Evolutionary conservation across 2,329 filamentous ascomycete genomes (phyloP).

Genomic region (Zelopaecilomyces penicillatus): DNA sequence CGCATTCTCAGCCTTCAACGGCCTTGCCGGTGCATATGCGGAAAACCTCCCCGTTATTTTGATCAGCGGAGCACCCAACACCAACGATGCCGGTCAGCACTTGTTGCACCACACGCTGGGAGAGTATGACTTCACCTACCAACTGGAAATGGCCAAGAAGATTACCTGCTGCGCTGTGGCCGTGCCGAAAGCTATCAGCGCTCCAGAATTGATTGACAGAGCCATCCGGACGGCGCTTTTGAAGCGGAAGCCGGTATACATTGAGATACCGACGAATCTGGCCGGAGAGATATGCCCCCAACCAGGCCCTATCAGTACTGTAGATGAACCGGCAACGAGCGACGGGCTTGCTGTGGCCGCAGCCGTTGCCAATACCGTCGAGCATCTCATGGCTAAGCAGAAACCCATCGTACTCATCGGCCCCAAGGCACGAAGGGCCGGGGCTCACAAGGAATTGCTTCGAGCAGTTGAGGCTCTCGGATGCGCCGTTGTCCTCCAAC

Average conservation of each 20-base stretch:
- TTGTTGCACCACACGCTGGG: constrained; percentile 22
- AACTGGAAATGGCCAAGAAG: constrained; percentile 23
- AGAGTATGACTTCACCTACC: constrained; percentile 18
- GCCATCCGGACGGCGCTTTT: constrained; percentile 7
- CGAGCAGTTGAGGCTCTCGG: constrained; percentile 6
- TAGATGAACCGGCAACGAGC: neutral
- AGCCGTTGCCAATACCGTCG: constrained; percentile 2
- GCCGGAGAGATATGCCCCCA: neutral
- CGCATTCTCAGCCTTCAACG: constrained; percentile 9
- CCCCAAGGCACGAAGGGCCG: constrained; percentile 5
- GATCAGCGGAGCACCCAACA: constrained; percentile 8
- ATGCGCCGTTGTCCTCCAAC: constrained; percentile 8
- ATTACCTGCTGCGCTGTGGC: constrained; percentile 22
- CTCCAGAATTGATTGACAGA: constrained; percentile 12
- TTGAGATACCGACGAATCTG: constrained; percentile 2
- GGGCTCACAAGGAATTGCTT: constrained; percentile 2
- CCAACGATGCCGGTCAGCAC: constrained; percentile 8
- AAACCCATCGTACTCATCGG: constrained; percentile 8
- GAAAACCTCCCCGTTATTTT: constrained; percentile 10
- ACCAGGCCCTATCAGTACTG: neutral
- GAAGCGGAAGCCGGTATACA: constrained; percentile 1
- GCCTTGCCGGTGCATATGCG: constrained; percentile 8
- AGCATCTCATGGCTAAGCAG: constrained; percentile 2
- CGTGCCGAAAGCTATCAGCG: constrained; percentile 17
- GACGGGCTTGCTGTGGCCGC: neutral